These are phyloP conservation scores for Candida broadrunensis DNA, from an alignment of 805 yeast species.

Conservation along the genomic window DNA sequence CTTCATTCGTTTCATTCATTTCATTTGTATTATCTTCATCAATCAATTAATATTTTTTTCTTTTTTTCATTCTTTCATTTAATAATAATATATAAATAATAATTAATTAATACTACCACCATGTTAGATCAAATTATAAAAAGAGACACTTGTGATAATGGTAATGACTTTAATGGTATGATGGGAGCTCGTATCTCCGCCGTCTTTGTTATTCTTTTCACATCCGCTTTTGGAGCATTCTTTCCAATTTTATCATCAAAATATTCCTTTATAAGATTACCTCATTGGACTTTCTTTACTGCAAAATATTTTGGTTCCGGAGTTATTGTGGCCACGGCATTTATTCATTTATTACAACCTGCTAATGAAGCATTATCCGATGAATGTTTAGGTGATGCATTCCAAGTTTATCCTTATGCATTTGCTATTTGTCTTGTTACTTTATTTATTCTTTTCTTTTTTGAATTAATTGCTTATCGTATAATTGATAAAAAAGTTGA, in stretches of 20 bases:
- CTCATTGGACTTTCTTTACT: constrained; percentile 60
- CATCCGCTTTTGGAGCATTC: constrained; percentile 54
- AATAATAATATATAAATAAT: too few species aligned
- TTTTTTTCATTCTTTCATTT: too few species aligned
- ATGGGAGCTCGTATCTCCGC: constrained; percentile 57
- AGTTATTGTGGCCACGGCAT: constrained; percentile 78
- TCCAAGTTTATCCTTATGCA: constrained; percentile 52
- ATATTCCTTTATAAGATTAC: constrained; percentile 56
- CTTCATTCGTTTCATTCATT: neutral
- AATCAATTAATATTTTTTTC: neutral
- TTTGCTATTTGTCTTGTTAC: constrained; percentile 52
- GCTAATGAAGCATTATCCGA: constrained; percentile 57
- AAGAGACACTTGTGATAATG: constrained; percentile 36
- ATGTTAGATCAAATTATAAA: constrained; percentile 3
- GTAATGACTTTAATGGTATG: constrained; percentile 45
- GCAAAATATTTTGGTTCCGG: constrained; percentile 83
- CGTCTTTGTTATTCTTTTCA: constrained; percentile 56
- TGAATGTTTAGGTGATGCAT: constrained; percentile 62
- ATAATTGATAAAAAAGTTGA: constrained; percentile 37
- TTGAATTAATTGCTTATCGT: constrained; percentile 49
- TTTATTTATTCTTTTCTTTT: constrained; percentile 49
- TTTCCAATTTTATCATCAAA: constrained; percentile 62
- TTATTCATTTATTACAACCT: constrained; percentile 70
- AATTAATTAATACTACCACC: neutral
- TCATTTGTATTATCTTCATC: neutral